These are phyloP conservation scores for Orbilia brochopaga DNA, from an alignment of 2,329 filamentous ascomycete species.

Conservation along the genomic window DNA sequence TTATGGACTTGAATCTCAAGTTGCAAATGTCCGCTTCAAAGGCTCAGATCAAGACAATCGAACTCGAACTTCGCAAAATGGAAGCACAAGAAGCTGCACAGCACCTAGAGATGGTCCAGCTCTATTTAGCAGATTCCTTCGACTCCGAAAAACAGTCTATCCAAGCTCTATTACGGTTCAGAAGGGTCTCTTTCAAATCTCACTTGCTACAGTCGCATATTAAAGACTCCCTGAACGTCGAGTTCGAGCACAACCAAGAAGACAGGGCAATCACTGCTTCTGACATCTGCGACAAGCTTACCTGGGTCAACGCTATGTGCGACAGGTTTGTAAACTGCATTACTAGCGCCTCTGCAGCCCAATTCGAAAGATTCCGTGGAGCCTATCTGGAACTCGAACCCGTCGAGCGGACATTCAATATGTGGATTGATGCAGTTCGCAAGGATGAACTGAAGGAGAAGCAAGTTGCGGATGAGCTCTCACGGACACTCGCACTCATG, in stretches of 20 bases:
- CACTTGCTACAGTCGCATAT: slow-evolving; percentile 77
- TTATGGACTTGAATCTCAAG: slow-evolving; percentile 96
- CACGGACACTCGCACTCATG: slow-evolving; percentile 78
- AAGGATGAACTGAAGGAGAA: slow-evolving; percentile 85
- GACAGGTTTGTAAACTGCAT: slow-evolving; percentile 83
- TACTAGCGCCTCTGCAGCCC: slow-evolving; percentile 74
- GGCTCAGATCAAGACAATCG: slow-evolving; percentile 91
- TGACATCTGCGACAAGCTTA: slow-evolving; percentile 82
- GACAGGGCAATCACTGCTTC: slow-evolving; percentile 81
- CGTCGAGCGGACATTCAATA: slow-evolving; percentile 85
- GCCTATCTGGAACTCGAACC: slow-evolving; percentile 87
- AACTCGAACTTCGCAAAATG: slow-evolving; percentile 82
- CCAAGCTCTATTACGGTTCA: slow-evolving; percentile 85
- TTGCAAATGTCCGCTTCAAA: slow-evolving; percentile 88
- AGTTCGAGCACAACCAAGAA: slow-evolving; percentile 68
- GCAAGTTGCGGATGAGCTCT: slow-evolving; percentile 77
- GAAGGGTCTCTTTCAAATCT: slow-evolving; percentile 85
- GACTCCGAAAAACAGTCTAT: slow-evolving; percentile 82
- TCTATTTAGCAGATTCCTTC: slow-evolving; percentile 86
- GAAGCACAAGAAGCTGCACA: slow-evolving; percentile 88
- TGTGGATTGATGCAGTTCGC: slow-evolving; percentile 82
- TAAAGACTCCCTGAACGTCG: slow-evolving; percentile 71
- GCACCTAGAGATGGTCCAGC: slow-evolving; percentile 78
- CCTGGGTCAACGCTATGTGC: slow-evolving; percentile 82
- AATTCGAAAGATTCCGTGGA: slow-evolving; percentile 78